phyloP scores from a whole-genome alignment of 768 basidiomycete genomes.

The Trametes maxima region DNA sequence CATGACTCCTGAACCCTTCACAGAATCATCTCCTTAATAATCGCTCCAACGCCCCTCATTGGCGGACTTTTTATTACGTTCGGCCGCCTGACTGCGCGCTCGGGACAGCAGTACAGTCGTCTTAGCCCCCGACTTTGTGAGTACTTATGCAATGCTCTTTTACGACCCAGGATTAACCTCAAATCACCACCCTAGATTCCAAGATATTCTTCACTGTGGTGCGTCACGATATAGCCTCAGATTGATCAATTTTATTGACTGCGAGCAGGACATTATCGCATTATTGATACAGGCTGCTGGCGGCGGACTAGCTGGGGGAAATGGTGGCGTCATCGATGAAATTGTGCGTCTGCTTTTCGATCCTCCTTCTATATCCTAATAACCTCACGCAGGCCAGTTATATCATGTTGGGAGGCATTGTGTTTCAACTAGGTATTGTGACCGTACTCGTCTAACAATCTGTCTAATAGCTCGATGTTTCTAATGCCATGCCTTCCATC shows the following conservation, averaged over 20 bases:
- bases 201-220: background rate
- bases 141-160: background rate
- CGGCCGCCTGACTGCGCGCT: background rate
- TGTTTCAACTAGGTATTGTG: conserved; percentile 41
- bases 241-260: background rate
- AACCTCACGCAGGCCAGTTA: conserved; percentile 19
- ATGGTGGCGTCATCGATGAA: background rate
- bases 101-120: background rate
- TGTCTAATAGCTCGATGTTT: background rate
- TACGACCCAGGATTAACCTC: background rate
- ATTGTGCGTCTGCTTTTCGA: background rate
- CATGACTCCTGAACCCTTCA: background rate
- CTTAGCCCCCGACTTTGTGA: background rate
- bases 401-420: conserved; percentile 50
- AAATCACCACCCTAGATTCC: background rate
- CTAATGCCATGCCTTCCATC: too few species aligned
- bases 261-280: background rate
- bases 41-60: background rate
- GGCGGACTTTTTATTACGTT: conserved; percentile 8
- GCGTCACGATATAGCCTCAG: too few species aligned
- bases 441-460: background rate
- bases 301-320: background rate
- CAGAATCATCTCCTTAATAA: background rate
- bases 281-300: background rate
- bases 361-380: background rate